phyloP scores from a whole-genome alignment of 148 eudicot species.

The Beta vulgaris region DNA sequence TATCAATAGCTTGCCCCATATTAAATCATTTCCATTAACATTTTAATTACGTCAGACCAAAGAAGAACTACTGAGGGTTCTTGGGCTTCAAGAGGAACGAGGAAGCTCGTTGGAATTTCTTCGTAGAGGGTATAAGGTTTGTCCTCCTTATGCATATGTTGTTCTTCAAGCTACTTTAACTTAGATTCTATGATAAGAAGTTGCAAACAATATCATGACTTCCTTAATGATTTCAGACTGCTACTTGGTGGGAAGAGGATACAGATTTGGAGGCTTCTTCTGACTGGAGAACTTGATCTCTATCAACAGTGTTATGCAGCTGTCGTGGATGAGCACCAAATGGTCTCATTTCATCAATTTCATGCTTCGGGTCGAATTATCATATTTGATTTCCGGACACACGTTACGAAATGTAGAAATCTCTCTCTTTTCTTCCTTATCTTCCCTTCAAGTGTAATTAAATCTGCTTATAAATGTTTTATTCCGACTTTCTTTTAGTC shows the following conservation, averaged over 20 bases:
- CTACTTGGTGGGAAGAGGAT: conserved; percentile 42
- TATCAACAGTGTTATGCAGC: not conserved
- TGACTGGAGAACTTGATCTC: conserved; percentile 37
- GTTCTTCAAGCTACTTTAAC: not conserved
- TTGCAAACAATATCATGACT: not conserved
- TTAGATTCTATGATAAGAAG: not conserved
- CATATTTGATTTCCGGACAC: not conserved
- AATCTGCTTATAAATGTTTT: not conserved
- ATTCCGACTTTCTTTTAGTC: not conserved
- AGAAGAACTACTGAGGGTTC: conserved; percentile 93
- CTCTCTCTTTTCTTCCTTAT: not conserved
- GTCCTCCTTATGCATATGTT: conserved; percentile 11
- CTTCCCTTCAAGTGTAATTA: not conserved
- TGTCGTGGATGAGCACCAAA: not conserved
- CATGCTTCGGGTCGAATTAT: not conserved
- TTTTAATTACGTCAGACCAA: conserved; percentile 59
- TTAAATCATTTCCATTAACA: not conserved
- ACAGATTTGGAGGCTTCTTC: conserved; percentile 31
- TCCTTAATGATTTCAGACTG: conserved; percentile 19
- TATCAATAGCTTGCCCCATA: not conserved
- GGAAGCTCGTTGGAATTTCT: conserved; percentile 94
- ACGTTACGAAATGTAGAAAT: not conserved
- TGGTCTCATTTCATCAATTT: not conserved
- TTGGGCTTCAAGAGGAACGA: conserved; percentile 91
- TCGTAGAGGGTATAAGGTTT: conserved; percentile 91